Base-by-base conservation (phyloP, 768 basidiomycete genomes). In the Hygrophoropsis aurantiaca region DNA sequence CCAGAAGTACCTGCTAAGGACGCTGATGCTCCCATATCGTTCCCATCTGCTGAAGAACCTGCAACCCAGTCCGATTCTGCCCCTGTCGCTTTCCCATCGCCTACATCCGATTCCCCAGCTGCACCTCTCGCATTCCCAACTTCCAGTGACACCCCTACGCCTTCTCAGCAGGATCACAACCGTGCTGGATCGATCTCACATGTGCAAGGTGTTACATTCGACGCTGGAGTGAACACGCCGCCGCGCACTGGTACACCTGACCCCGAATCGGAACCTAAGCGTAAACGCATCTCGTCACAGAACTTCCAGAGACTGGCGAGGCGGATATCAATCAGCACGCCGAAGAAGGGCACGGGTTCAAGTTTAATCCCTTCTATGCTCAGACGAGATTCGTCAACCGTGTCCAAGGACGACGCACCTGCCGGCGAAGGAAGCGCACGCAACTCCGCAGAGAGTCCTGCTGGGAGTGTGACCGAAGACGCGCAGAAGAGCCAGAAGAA, bases 251-350 rank as follows among this genome's bases (percentile, higher is more conserved):
- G 79, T n/a, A 86, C 88, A 6, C 87, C 89, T 5, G 86, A 90
- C 57, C 75, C 75, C 1, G 87, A 86, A 3, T 61, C 77, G n/a
- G 88, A 88, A 57, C 80, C 80, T 26, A 90, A 89, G 71, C 75
- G 88, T 51, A 88, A 85, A 60, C 79, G 87, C 16, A 89, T 87
- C 48, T 84, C 87, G 8, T 86, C 87, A 21, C 90, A 93, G 62
- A 91, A 91, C 58, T 88, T 93, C 74, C 87, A 90, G 62, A 78
- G 87, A 15, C 60, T 92, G 30, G 90, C 88, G 13, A 73, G 87
- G 50, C 74, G 81, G 51, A 84, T 92, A 46, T 90, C 88, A 9
- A 64, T 87, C 73, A 23, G 66, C 9, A 77, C 82, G 0, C 75
- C 78, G 38, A 78, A 83, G 21, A 77, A 79, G 52, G 78, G 76